Evolutionary conservation across 176 grass and related monocot genomes (phyloP).

Genomic region (Thalia dealbata): DNA sequence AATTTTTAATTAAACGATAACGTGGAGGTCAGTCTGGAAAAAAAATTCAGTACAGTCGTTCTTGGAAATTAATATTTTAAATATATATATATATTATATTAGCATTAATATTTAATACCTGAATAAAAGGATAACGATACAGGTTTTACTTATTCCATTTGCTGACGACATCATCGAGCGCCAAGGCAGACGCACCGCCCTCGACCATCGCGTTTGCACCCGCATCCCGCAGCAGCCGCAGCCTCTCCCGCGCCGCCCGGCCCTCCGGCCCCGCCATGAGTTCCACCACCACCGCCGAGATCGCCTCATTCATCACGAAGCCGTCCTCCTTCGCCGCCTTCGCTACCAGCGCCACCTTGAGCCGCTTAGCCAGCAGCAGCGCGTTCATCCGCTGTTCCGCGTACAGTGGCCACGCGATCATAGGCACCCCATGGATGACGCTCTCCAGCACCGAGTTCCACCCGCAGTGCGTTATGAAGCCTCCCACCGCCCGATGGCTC

Average conservation of each 20-base stretch:
- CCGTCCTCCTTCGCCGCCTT: conserved; percentile 23
- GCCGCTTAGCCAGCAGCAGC: conserved; percentile 13
- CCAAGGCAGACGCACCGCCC: background rate
- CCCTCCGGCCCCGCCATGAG: conserved; percentile 25
- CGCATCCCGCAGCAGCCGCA: background rate
- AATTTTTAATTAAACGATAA: no score
- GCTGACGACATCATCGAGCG: background rate
- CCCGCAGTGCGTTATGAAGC: conserved; percentile 10
- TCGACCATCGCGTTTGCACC: background rate
- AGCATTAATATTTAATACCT: no score
- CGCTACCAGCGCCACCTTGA: conserved; percentile 15
- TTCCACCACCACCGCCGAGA: conserved; percentile 10
- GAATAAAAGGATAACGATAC: no score
- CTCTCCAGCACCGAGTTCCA: conserved; percentile 16
- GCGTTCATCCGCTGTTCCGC: conserved; percentile 38
- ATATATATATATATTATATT: no score
- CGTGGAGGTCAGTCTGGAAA: no score
- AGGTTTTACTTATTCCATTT: no score
- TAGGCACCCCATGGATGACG: conserved; percentile 19
- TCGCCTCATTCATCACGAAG: conserved; percentile 38
- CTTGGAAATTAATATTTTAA: no score
- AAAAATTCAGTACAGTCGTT: no score
- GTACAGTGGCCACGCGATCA: conserved; percentile 35
- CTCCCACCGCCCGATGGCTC: background rate
- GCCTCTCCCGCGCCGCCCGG: conserved; percentile 1